phyloP scores from a whole-genome alignment of 139 green algal species.

The Pedinophyceae sp. region DNA sequence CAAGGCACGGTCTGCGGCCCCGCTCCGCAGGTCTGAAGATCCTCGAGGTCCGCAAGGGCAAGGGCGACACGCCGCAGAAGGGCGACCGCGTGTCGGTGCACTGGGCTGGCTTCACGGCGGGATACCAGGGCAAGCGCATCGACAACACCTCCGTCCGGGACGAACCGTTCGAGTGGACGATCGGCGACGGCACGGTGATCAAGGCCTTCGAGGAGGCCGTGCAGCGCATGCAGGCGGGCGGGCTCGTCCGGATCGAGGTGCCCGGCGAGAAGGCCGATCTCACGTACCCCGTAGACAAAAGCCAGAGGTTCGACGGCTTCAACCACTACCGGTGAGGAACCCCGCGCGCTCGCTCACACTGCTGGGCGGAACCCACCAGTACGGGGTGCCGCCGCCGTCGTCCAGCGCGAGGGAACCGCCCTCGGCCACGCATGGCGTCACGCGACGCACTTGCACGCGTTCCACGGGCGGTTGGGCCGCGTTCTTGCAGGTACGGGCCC shows the following conservation, averaged over 20 bases:
- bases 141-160: conserved; percentile 50
- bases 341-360: too few species aligned
- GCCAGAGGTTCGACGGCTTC: conserved; percentile 30
- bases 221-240: background rate
- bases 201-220: background rate
- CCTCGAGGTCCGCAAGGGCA: conserved; percentile 10
- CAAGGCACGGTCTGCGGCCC: too few species aligned
- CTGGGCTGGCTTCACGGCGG: conserved; percentile 40
- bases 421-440: too few species aligned
- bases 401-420: too few species aligned
- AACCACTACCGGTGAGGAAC: too few species aligned
- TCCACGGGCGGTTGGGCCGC: too few species aligned
- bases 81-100: conserved; percentile 30
- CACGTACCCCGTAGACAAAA: conserved; percentile 26
- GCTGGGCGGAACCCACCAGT: too few species aligned
- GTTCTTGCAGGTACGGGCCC: too few species aligned
- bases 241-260: conserved; percentile 29
- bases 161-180: conserved; percentile 50
- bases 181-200: conserved; percentile 31
- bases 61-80: conserved; percentile 6
- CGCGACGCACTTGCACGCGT: too few species aligned
- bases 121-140: conserved; percentile 42
- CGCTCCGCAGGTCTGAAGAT: conserved; percentile 11
- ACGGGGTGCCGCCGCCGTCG: too few species aligned
- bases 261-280: conserved; percentile 32